These are phyloP conservation scores for Cercospora sesami DNA, from an alignment of 2,329 filamentous ascomycete species.

Conservation along the genomic window DNA sequence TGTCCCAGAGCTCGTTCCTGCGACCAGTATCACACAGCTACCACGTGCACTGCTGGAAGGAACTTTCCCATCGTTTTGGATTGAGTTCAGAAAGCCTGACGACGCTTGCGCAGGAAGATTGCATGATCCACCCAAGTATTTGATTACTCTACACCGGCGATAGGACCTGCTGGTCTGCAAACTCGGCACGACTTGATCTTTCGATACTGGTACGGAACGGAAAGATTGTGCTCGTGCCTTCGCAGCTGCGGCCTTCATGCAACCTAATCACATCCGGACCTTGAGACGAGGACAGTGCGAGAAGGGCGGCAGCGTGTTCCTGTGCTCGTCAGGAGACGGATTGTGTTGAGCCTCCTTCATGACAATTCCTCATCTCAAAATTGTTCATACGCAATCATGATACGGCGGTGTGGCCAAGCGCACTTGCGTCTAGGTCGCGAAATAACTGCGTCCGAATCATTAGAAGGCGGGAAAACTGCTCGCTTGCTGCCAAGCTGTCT, in stretches of 20 bases:
- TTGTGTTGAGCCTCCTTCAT: not conserved
- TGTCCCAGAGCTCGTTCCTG: not conserved
- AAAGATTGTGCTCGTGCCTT: not conserved
- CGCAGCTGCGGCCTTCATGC: not conserved
- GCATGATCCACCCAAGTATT: not conserved
- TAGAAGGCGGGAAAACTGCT: too few relatives aligned
- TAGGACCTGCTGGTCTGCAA: not conserved
- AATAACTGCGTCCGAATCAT: too few relatives aligned
- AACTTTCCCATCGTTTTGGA: not conserved
- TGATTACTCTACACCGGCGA: not conserved
- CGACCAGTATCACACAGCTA: not conserved
- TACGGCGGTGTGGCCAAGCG: not conserved
- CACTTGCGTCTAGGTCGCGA: too few relatives aligned
- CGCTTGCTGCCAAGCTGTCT: not conserved
- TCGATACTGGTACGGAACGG: not conserved
- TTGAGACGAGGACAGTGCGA: not conserved
- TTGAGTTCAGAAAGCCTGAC: not conserved
- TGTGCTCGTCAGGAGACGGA: not conserved
- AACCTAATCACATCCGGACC: not conserved
- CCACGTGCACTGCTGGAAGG: not conserved
- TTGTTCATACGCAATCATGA: not conserved
- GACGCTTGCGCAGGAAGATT: conserved; percentile 1
- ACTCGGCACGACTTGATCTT: not conserved
- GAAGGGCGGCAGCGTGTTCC: not conserved
- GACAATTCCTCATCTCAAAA: not conserved